These are phyloP conservation scores for Syzygium aqueum DNA, from an alignment of 345 rosid genomes.

Conservation along the genomic window DNA sequence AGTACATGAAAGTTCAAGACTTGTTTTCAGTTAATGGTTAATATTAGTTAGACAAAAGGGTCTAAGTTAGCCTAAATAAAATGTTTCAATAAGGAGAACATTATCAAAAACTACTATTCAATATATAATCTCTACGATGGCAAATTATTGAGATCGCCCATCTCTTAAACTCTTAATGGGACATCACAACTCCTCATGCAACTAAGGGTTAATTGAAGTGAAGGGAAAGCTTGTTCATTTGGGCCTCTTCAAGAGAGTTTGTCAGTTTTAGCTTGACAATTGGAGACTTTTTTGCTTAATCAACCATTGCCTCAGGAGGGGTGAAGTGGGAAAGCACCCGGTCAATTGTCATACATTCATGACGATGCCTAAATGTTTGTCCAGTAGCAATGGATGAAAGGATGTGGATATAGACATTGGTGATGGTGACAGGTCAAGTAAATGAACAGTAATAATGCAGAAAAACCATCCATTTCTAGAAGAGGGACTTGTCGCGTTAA, in stretches of 20 bases:
- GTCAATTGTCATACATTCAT: too few species aligned
- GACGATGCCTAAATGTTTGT: too few species aligned
- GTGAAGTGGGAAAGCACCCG: too few species aligned
- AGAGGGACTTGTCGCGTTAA: too few species aligned
- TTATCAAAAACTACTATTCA: too few species aligned
- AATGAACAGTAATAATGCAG: not conserved
- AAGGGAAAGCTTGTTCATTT: not conserved
- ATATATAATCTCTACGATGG: too few species aligned
- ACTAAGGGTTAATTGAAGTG: not conserved
- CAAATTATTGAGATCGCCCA: too few species aligned
- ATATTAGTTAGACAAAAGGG: not conserved
- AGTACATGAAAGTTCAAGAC: not conserved
- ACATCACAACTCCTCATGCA: not conserved
- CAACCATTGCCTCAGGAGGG: too few species aligned
- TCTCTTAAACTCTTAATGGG: not conserved
- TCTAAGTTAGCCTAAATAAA: not conserved
- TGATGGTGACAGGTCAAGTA: not conserved
- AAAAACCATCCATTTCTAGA: too few species aligned
- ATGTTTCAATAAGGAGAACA: not conserved
- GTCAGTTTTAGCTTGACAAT: too few species aligned
- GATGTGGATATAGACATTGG: accelerated
- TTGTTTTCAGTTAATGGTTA: not conserved
- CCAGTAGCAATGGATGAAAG: not conserved
- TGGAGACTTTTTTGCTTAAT: too few species aligned
- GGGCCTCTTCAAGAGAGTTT: too few species aligned